Evolutionary conservation across 805 yeast species (phyloP), one percentile per base, ranked within the genome.

Genomic region (Candida mattraensis): DNA sequence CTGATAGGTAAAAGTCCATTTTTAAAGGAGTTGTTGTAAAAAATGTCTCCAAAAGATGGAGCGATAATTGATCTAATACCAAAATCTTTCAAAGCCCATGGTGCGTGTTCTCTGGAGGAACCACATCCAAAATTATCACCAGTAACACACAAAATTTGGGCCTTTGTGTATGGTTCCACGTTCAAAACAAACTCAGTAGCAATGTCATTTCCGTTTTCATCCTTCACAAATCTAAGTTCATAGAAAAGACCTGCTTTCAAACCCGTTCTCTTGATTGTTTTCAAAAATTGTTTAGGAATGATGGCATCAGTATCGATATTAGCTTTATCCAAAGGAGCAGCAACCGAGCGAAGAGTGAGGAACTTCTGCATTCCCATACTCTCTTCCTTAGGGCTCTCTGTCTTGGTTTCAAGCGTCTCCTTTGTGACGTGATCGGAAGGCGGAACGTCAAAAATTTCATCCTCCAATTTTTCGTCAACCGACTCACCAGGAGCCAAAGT

Each of bases 121-220:
- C 99, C 99, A 71, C 99, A 93, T 50, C 99, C 99, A 60, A 93
- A 93, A 72, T 93, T 93, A 60, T 87, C 95, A 62, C 99, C 99
- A 27, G 94, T 80, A 42, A 88, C 95, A 50, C 91, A 83, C 48
- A 93, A 70, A 50, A 91, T 82, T 63, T 84, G 80, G 14, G 98
- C 83, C 16, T 73, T 55, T 48, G 81, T 77, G 72, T 80, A 91
- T 34, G 96, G 96, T 37, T 72, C 83, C 33, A 78, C 86, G 62
- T 93, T 93, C 52, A 93, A 74, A 37, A 85, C 83, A 49, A 93
- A 93, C 58, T 91, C 96, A n/a, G 96, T 89, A 56, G 76, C 78
- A 39, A 76, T 72, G 41, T 80, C 87, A 45, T 84, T 77, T 22
- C 95, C 94, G 44, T 76, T 66, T 17, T 68, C 69, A 47, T 75